These are phyloP conservation scores for Colletotrichum sp. DNA, from an alignment of 2,329 filamentous ascomycete genomes.

Conservation along the genomic window DNA sequence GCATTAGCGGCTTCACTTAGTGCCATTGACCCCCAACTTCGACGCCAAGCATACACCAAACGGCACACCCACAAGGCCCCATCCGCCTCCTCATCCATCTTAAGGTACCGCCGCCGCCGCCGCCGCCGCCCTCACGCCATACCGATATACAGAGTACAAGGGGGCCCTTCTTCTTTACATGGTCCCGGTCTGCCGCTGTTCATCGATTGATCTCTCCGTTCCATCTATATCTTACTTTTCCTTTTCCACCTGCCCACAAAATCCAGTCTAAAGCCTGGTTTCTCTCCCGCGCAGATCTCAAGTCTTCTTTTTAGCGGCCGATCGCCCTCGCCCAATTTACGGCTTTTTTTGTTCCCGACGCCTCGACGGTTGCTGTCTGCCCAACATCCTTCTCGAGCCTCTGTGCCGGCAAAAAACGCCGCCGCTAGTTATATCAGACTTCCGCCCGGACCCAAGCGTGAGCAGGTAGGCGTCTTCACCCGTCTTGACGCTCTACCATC, in stretches of 20 bases:
- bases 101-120: neutral
- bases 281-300: slow-evolving; percentile 15
- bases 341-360: neutral
- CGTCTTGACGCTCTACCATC: neutral
- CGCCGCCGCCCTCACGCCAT: neutral
- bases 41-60: slow-evolving; percentile 9
- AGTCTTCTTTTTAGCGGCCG: slow-evolving; percentile 1
- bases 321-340: slow-evolving; percentile 12
- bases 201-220: neutral
- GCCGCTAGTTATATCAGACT: neutral
- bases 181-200: neutral
- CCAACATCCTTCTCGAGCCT: neutral
- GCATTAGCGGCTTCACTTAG: slow-evolving; percentile 12
- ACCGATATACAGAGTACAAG: neutral
- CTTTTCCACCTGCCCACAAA: neutral
- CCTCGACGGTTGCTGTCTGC: neutral
- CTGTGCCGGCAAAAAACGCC: neutral
- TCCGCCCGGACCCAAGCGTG: neutral
- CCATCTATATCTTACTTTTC: slow-evolving; percentile 2
- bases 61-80: slow-evolving; percentile 1
- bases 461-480: neutral
- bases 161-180: slow-evolving; percentile 28
- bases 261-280: neutral
- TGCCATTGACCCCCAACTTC: slow-evolving; percentile 12
- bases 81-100: slow-evolving; percentile 12